Conservation (phyloP, 495 filamentous ascomycete species). For the Amniculicola lignicola region DNA sequence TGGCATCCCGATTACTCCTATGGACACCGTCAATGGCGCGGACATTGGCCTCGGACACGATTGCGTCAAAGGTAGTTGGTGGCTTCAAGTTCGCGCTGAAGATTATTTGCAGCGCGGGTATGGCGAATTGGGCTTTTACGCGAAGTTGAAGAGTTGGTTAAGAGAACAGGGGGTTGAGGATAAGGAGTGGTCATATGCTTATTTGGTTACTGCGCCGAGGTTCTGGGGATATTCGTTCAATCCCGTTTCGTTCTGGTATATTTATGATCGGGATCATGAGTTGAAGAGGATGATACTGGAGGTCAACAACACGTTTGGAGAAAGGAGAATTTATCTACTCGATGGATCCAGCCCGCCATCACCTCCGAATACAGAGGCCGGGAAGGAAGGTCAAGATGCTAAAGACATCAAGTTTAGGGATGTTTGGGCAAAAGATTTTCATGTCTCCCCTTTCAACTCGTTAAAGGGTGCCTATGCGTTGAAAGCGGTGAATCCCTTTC, state of each 20-base stretch:
- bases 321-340: conserved; percentile 63
- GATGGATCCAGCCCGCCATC: conserved; percentile 22
- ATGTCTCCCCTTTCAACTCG: conserved; percentile 71
- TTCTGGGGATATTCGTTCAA: conserved; percentile 72
- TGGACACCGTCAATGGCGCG: conserved; percentile 46
- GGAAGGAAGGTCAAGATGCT: background rate
- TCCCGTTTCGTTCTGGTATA: conserved; percentile 77
- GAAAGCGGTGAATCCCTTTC: conserved; percentile 54
- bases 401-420: conserved; percentile 45
- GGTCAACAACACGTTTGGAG: conserved; percentile 75
- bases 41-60: conserved; percentile 22
- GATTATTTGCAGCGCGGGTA: conserved; percentile 58
- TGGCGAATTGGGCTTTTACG: conserved; percentile 47
- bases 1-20: conserved; percentile 63
- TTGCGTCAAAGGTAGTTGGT: conserved; percentile 32
- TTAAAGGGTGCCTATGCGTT: conserved; percentile 60
- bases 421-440: conserved; percentile 66
- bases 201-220: conserved; percentile 64
- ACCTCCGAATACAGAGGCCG: conserved; percentile 35
- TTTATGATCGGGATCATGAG: conserved; percentile 59
- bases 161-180: conserved; percentile 51
- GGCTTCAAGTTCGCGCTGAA: conserved; percentile 56
- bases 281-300: conserved; percentile 68
- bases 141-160: conserved; percentile 60
- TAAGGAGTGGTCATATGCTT: conserved; percentile 58